Evolutionary conservation across 148 eudicot genomes (phyloP).

Genomic region (Camellia sinensis): DNA sequence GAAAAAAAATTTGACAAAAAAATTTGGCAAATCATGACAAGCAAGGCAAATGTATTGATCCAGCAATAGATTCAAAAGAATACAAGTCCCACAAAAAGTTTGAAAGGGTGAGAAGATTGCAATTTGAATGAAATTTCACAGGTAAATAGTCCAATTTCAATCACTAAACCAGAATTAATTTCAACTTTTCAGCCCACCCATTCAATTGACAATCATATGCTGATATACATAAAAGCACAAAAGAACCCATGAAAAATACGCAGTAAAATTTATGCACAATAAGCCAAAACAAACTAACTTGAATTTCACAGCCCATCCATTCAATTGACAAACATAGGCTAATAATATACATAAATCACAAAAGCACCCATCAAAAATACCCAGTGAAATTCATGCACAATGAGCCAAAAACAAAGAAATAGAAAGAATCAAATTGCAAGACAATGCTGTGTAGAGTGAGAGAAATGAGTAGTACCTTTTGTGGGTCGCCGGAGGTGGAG

Average conservation of each 20-base stretch:
- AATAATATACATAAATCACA: not conserved
- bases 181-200: not conserved
- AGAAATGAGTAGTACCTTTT: not conserved
- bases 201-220: not conserved
- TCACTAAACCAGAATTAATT: not conserved
- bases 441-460: not conserved
- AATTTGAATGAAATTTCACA: not conserved
- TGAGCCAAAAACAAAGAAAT: not conserved
- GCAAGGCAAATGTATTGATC: not conserved
- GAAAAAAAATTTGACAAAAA: not conserved
- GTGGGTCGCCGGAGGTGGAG: slow-evolving; percentile 11
- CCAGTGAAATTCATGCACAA: not conserved
- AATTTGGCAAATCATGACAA: not conserved
- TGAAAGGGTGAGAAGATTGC: not conserved
- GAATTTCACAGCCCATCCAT: not conserved
- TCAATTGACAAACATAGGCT: not conserved
- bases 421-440: not conserved
- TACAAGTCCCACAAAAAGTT: not conserved
- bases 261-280: not conserved
- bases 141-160: not conserved
- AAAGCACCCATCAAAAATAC: not conserved
- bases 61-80: not conserved
- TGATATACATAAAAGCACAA: not conserved
- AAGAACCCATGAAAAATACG: not conserved
- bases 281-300: not conserved